A percentile compares a stretch with the other conserved stretches of the same genome.
These are phyloP conservation scores for Suillus subaureus DNA, from an alignment of 768 basidiomycete species.

Conservation along the genomic window DNA sequence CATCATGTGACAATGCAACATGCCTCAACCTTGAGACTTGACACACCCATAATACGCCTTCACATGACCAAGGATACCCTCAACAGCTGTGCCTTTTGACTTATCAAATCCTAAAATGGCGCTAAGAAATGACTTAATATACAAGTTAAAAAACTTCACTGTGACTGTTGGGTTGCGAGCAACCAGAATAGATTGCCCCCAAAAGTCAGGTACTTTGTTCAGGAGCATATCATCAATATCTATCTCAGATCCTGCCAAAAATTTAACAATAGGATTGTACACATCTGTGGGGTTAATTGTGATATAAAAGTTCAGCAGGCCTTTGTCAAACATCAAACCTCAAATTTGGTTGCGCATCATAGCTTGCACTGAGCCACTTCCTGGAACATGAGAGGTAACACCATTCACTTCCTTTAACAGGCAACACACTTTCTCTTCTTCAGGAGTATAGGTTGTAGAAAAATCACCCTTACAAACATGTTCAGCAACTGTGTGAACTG, in stretches of 20 bases:
- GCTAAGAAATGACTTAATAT: background rate
- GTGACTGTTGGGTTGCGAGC: background rate
- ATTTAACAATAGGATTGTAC: background rate
- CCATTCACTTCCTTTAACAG: no score
- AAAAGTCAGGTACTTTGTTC: background rate
- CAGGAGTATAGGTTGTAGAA: no score
- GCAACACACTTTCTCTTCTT: no score
- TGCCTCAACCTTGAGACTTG: background rate
- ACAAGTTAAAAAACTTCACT: background rate
- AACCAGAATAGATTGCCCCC: background rate
- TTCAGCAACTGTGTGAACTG: no score
- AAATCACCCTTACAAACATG: no score
- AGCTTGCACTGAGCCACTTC: no score
- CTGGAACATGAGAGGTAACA: no score
- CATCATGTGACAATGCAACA: background rate
- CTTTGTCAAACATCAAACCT: background rate
- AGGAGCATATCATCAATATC: background rate
- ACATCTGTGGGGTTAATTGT: background rate
- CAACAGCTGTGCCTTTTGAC: no score
- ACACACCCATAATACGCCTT: background rate
- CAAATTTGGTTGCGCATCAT: no score
- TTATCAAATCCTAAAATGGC: background rate
- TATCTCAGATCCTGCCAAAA: background rate
- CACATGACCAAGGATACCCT: no score
- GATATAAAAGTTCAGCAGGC: background rate